Evolutionary conservation across 2,329 filamentous ascomycete species (phyloP), one percentile per base, ranked within the genome.

Genomic region (Exophiala bonariae): DNA sequence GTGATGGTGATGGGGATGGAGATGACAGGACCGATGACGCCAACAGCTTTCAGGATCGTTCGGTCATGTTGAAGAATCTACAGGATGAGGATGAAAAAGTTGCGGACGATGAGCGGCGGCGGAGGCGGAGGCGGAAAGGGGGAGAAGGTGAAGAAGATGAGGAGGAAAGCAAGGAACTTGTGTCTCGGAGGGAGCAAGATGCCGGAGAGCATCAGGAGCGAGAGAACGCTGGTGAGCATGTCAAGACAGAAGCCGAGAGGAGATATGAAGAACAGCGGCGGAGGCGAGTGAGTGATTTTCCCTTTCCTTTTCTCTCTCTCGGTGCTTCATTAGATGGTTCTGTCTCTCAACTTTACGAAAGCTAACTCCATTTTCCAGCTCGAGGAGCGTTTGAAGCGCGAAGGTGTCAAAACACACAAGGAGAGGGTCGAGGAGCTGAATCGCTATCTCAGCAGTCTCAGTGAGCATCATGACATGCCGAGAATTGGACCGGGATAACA

Each of bases 371-470:
- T 6, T 6, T 26, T 36, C 48, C 52, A 93, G 89, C 74, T 97
- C 61, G 82, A 93, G 59, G 86, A 96, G 61, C 77, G 89, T 53
- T 73, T 95, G 35, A 84, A 87, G 63, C 82, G 86, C 11, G 91
- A 96, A 65, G 85, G 95, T 13, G 81, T 92, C 58, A 97, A 96
- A 76, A 95, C 91, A 22, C 93, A 99, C 69, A 97, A 97, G 67
- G 88, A 99, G 73, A 83, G 89, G 9, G 92, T 99, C 34, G 91
- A 97, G 67, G 90, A 96, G 66, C 74, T 97, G 59, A 99, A 99
- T 66, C 89, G 87, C 55, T 96, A 97, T 66, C 74, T 99, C 28
- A 93, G 89, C 56, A 87, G 85, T 57, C 71, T 99, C 62, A 96
- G 89, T 70, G 93, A 99, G 71, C 93, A 99, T 72, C 92, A 99